Evolutionary conservation across 2,329 filamentous ascomycete species (phyloP), one percentile per base, ranked within the genome.

Genomic region (Fusarium fracticaudum): DNA sequence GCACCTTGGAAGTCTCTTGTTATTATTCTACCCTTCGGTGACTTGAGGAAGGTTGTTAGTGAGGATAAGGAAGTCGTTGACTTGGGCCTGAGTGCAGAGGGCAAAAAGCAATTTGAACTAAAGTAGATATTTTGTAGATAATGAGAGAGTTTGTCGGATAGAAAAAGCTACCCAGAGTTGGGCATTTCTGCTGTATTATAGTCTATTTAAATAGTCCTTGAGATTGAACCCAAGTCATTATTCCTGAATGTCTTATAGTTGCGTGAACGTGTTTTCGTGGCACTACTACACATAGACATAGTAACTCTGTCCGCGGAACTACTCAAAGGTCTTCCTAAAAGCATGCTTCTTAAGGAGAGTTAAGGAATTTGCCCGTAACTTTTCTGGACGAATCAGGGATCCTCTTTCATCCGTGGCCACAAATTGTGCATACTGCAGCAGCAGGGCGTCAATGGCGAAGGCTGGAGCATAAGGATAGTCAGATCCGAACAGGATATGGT

Each of bases 1-100:
- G 79, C 82, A 0, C 80, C 79, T 5, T 84, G 82, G 83, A 81
- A 79, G 64, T 77, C 58, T 0, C 63, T 84, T 3, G 75, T 76
- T 7, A 63, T 83, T 7, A 69, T 83, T 3, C 72, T 84, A 4
- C 82, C 82, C 0, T 61, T 71, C 1, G 82, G 82, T 1, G 83
- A 84, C 59, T 18, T 43, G 9, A 55, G 67, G 12, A 44, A 14
- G 14, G 67, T 66, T 4, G 37, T 66, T 3, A 50, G 60, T 2
- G 53, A 55, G 37, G 60, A 65, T 1, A 58, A 26, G 2, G 43
- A 71, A 13, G 47, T 50, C 0, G 24, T 60, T 1, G 26, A 15
- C 14, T 37, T 70, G 37, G 53, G 67, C 6, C 5, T 71, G 11
- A 70, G 22, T 6, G 47, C 33, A 2, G 67, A 70, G 26, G 67